These are phyloP conservation scores for Phoma sp. DNA, from an alignment of 2,329 filamentous ascomycete species.

Conservation along the genomic window DNA sequence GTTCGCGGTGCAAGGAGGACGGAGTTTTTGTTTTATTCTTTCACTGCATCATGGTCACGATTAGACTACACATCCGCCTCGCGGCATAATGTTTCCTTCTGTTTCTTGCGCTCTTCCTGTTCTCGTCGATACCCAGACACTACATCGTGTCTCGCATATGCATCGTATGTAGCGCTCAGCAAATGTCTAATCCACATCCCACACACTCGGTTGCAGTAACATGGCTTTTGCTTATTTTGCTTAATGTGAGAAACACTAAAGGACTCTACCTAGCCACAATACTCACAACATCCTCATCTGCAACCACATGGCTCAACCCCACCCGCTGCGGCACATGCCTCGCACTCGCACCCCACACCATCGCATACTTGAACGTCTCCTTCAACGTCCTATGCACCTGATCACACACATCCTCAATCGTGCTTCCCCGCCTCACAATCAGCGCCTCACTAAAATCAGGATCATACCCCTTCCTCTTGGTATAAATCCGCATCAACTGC, in stretches of 20 bases:
- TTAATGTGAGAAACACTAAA: too few species aligned
- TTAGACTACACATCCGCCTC: constrained; percentile 17
- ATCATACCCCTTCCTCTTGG: constrained; percentile 90
- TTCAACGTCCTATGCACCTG: constrained; percentile 92
- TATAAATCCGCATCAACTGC: constrained; percentile 80
- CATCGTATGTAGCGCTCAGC: constrained; percentile 7
- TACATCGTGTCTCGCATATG: constrained; percentile 7
- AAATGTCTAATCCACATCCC: constrained; percentile 4
- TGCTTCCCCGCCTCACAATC: constrained; percentile 87
- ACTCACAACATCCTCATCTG: constrained; percentile 72
- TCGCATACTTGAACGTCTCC: constrained; percentile 98
- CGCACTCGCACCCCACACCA: constrained; percentile 97
- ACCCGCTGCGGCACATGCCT: constrained; percentile 94
- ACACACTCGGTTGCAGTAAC: too few species aligned
- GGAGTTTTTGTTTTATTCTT: not conserved
- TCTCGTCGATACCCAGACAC: constrained; percentile 24
- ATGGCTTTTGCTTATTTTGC: too few species aligned
- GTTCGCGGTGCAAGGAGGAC: not conserved
- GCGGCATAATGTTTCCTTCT: constrained; percentile 16
- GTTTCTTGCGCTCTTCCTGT: not conserved
- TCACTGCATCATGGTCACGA: constrained; percentile 10
- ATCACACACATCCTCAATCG: constrained; percentile 97
- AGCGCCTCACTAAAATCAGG: constrained; percentile 90
- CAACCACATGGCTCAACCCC: constrained; percentile 80
- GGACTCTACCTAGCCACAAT: constrained; percentile 59